Percentiles rank a stretch among this genome's conserved stretches.
These are phyloP conservation scores for Magnusiomyces fungicola DNA, from an alignment of 1,139 yeast genomes.

Conservation along the genomic window DNA sequence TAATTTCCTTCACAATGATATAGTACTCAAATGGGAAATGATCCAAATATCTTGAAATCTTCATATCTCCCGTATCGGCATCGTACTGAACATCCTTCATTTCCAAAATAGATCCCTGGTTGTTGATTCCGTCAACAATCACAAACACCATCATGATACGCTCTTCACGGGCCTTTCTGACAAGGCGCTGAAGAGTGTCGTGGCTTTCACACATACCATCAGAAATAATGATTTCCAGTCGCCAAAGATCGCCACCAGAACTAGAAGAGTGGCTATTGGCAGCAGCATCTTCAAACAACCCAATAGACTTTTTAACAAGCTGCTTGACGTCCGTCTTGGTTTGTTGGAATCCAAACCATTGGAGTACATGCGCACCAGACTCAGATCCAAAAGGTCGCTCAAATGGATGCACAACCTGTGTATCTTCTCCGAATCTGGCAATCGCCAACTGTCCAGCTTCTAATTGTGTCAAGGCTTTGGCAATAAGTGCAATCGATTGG, in stretches of 20 bases:
- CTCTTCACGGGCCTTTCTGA: slow-evolving; percentile 86
- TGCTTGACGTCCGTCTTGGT: slow-evolving; percentile 75
- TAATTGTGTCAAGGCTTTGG: slow-evolving; percentile 86
- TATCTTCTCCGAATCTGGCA: slow-evolving; percentile 82
- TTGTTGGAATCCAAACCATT: slow-evolving; percentile 88
- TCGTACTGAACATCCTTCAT: slow-evolving; percentile 88
- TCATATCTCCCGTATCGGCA: slow-evolving; percentile 64
- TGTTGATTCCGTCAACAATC: slow-evolving; percentile 80
- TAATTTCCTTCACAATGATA: slow-evolving; percentile 83
- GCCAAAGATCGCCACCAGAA: slow-evolving; percentile 64
- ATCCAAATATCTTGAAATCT: slow-evolving; percentile 81
- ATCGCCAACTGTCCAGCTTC: slow-evolving; percentile 92
- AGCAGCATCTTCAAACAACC: slow-evolving; percentile 65
- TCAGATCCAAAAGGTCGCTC: slow-evolving; percentile 77
- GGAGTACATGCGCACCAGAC: slow-evolving; percentile 77
- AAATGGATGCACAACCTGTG: slow-evolving; percentile 83
- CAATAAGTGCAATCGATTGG: slow-evolving; percentile 88
- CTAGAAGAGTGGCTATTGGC: slow-evolving; percentile 1
- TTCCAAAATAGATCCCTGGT: slow-evolving; percentile 81
- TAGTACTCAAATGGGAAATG: slow-evolving; percentile 95
- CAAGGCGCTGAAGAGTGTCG: slow-evolving; percentile 69
- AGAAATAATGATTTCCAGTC: slow-evolving; percentile 81
- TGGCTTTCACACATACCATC: slow-evolving; percentile 98
- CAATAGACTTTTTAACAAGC: slow-evolving; percentile 64
- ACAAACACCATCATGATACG: slow-evolving; percentile 94